Base-by-base conservation (phyloP, 306 rosid genomes). In the Pyrus pyrifolia region DNA sequence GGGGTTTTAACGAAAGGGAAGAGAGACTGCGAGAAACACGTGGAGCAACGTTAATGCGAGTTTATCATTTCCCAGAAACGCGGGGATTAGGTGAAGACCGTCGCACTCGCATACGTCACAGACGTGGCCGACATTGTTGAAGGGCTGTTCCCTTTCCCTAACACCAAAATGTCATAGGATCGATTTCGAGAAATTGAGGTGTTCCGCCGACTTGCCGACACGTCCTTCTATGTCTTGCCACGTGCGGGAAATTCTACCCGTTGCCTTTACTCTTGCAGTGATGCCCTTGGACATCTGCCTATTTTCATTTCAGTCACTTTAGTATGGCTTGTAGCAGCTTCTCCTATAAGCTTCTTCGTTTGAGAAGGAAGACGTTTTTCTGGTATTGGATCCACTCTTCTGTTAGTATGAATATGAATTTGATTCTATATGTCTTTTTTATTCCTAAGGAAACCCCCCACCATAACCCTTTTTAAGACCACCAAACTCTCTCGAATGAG, bases 221-320 rank as follows among this genome's bases (percentile, higher is more conserved):
- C 79, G 86, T 63, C 15, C 4, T 3, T 0, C 4, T n/a, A 1
- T 4, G 29, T 59, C 3, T 21, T 2, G 84, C 81, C 87, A 81
- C 83, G 74, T 84, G 23, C 61, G 13, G 4, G 10, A 4, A 23
- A 10, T 21, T 23, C 11, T 30, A 83, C 73, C 61, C 71, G 77
- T 59, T 61, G 77, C 67, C 76, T 19, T 42, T n/a, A 58, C 51
- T 6, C 21, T 46, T 60, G 58, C 51, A 22, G 69, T 22, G 17
- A 53, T 19, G 53, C 29, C 66, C n/a, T 42, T 51, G 52, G 7
- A 1, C 23, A 29, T 15, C n/a, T 31, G 68, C 44, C 12, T 29
- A 27, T 62, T 14, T 62, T 31, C 23, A 3, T 64, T 31, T 64
- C 35, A 64, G 53, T 49, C 7, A 14, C 53, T 42, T 9, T 40